phyloP scores from a whole-genome alignment of 2,329 filamentous ascomycete species.

The Trichoderma sp. region DNA sequence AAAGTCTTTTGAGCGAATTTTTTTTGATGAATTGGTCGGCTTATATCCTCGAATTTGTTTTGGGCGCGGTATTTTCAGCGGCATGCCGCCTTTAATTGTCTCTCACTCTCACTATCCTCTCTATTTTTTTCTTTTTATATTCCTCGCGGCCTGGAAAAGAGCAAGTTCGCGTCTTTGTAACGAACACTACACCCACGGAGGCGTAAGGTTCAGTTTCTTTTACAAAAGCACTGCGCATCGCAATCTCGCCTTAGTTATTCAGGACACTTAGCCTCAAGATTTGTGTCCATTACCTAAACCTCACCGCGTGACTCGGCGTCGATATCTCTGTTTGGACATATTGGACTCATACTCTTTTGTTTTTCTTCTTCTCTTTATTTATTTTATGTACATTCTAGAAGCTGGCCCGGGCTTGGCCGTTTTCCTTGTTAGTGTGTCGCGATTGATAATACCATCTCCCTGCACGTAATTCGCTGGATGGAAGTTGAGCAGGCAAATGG shows the following conservation, averaged over 20 bases:
- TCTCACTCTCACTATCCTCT: constrained; percentile 10
- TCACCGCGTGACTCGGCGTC: constrained; percentile 30
- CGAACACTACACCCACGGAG: background rate
- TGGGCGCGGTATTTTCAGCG: constrained; percentile 16
- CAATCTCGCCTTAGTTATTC: constrained; percentile 9
- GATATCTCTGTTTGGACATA: constrained; percentile 32
- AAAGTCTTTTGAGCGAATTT: constrained; percentile 18
- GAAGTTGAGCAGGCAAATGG: constrained; percentile 10
- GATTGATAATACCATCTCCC: constrained; percentile 32
- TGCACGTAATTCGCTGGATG: constrained; percentile 30
- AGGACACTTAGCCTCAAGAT: background rate
- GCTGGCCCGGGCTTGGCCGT: constrained; percentile 31
- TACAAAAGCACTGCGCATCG: constrained; percentile 3
- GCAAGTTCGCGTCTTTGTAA: background rate
- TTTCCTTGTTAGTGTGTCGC: constrained; percentile 23
- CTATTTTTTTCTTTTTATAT: background rate
- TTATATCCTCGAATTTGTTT: constrained; percentile 21
- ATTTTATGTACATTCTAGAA: constrained; percentile 37
- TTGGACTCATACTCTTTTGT: constrained; percentile 32
- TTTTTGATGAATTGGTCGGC: constrained; percentile 21
- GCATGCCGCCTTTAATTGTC: constrained; percentile 18
- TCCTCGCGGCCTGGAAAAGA: background rate
- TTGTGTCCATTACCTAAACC: constrained; percentile 6
- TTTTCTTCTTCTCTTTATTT: constrained; percentile 25
- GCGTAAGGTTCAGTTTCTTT: constrained; percentile 12